phyloP scores from a whole-genome alignment of 2,329 filamentous ascomycete genomes.

The Microdochium nivale region DNA sequence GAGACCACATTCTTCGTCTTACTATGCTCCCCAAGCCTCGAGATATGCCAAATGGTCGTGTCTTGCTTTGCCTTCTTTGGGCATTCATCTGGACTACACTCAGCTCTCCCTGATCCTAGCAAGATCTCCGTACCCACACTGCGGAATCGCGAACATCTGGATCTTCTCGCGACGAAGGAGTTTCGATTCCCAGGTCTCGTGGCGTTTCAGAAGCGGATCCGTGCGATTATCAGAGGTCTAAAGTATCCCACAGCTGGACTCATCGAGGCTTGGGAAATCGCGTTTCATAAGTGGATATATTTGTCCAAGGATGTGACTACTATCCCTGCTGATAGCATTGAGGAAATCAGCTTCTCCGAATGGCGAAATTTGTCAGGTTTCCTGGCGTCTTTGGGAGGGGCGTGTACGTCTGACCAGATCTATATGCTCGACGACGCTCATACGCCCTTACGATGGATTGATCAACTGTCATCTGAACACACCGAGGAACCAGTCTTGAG shows the following conservation, averaged over 20 bases:
- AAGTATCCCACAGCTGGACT: slow-evolving; percentile 58
- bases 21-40: slow-evolving; percentile 56
- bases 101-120: slow-evolving; percentile 23
- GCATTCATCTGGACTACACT: neutral
- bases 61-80: neutral
- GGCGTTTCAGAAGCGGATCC: slow-evolving; percentile 59
- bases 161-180: slow-evolving; percentile 38
- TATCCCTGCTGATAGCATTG: slow-evolving; percentile 38
- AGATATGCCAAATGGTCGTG: slow-evolving; percentile 51
- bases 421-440: slow-evolving; percentile 46
- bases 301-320: slow-evolving; percentile 55
- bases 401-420: slow-evolving; percentile 53
- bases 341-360: slow-evolving; percentile 49
- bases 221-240: slow-evolving; percentile 50
- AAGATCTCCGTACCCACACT: slow-evolving; percentile 45
- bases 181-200: slow-evolving; percentile 62
- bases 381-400: slow-evolving; percentile 56
- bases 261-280: slow-evolving; percentile 56
- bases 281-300: slow-evolving; percentile 57
- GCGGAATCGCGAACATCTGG: slow-evolving; percentile 52
- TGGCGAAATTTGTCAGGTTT: slow-evolving; percentile 66
- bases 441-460: slow-evolving; percentile 53
- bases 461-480: slow-evolving; percentile 47
- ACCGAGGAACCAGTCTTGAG: slow-evolving; percentile 52
- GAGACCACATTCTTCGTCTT: slow-evolving; percentile 56